Percentiles rank a stretch among this genome's conserved stretches.
phyloP scores from a whole-genome alignment of 441 rosid species.

The Eutrema salsugineum region DNA sequence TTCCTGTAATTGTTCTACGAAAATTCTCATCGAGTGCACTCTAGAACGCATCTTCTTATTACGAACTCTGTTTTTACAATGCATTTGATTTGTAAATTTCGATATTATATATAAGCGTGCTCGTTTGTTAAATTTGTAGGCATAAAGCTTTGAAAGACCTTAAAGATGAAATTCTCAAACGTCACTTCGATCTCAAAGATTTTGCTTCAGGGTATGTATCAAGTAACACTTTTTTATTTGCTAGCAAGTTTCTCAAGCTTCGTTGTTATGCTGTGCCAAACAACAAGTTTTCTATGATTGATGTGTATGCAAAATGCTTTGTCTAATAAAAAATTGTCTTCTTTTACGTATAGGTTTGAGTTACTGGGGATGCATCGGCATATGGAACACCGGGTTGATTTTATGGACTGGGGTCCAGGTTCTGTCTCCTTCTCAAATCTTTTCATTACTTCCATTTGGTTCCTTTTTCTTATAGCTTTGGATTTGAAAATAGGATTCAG shows the following conservation, averaged over 20 bases:
- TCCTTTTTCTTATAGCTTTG: background rate
- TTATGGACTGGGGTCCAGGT: slow-evolving; percentile 99
- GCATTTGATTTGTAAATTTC: background rate
- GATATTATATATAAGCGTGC: background rate
- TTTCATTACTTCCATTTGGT: slow-evolving; percentile 2
- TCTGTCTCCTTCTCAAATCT: slow-evolving; percentile 25
- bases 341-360: slow-evolving; percentile 51
- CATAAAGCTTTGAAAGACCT: slow-evolving; percentile 85
- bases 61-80: background rate
- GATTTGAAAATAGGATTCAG: background rate
- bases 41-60: too few species aligned
- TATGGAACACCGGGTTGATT: slow-evolving; percentile 88
- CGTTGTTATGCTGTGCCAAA: too few species aligned
- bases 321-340: slow-evolving; percentile 9
- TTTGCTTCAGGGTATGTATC: slow-evolving; percentile 74
- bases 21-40: background rate
- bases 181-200: slow-evolving; percentile 68
- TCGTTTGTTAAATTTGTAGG: slow-evolving; percentile 38
- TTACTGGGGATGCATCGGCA: slow-evolving; percentile 85
- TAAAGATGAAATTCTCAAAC: slow-evolving; percentile 71
- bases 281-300: too few species aligned
- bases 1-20: background rate
- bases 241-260: background rate
- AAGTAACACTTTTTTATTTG: background rate
- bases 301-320: background rate